Base-by-base conservation (phyloP, 805 yeast genomes). In the Schizosaccharomyces osmophilus region DNA sequence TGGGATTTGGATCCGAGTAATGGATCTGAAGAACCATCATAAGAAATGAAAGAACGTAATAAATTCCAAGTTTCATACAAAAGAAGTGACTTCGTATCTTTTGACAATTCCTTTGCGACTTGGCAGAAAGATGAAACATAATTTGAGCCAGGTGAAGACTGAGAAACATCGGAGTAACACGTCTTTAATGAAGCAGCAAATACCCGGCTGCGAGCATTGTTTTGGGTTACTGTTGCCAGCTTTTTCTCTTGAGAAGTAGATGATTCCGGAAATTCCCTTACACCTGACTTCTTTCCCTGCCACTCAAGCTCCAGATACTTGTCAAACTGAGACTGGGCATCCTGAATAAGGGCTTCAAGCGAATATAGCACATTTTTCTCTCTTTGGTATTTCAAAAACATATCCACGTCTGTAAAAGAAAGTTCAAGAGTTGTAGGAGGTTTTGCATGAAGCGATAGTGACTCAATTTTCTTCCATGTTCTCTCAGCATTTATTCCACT, bases 401-500 rank as follows among this genome's bases (percentile, higher is more conserved):
- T 75, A 63, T 84, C 89, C 41, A 84, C 74, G 65, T 82, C 83
- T 4, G 68, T 65, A 63, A 68, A 68, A 57, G 59, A 68, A 36
- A 13, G 61, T 29, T 63, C 61, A 59, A 64, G 61, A 26, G 63
- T 60, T 4, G 64, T 60, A 17, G 36, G 36, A 29, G 57, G 31
- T 24, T 29, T 29, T 6, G n/a, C 36, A 61, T 69, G 63, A 63
- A 71, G 63, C 55, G 73, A 72, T 63, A 77, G 69, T 48, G 78
- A 66, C 60, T 77, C 75, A 63, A 77, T 69, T 66, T 78, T 70
- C 70, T 73, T 63, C 65, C 85, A 88, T 48, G 89, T 81, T 62
- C 87, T 93, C 66, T 87, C 95, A 60, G 90, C 83, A 54, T 86
- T 82, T 61, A 88, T 79, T 1, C 97, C 97, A 68, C 90, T 84